Evolutionary conservation across 345 rosid species (phyloP), one percentile per base, ranked within the genome.

Genomic region (Sonneratia caseolaris): DNA sequence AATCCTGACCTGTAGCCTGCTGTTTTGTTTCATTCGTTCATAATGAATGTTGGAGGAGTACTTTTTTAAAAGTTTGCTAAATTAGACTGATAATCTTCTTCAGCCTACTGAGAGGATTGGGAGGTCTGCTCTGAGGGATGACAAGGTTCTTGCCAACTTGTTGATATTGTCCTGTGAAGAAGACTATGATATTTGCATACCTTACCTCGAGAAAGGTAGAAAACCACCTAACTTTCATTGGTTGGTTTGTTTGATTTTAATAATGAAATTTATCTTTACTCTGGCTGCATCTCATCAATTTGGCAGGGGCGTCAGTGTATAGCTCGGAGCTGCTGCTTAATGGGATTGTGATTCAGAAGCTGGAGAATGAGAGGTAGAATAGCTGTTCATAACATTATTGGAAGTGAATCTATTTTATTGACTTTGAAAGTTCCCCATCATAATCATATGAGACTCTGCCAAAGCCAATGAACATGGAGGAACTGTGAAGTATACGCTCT

Each of bases 81-180:
- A 18, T 47, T 0, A 32, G 56, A 45, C 71, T 68, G 38, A 53
- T 69, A 71, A 80, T 61, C 45, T 61, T 76, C 61, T 62, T 59
- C 85, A 90, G 98, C 89, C 89, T 15, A 68, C 85, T 48, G 91
- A 91, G 80, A 85, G 95, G 84, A 79, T 86, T 12, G 95, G 96
- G 71, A 87, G 96, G 75, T 86, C 90, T 79, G 77, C 81, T 75
- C 40, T 88, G 70, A 85, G 79, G 82, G 91, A 88, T 69, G 88
- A 79, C 59, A 84, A 72, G 65, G 59, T 83, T 48, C 72, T 80
- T 21, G 87, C 84, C 68, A 84, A 90, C 80, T 72, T 94, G 73
- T 84, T 94, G 81, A 76, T 94, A 76, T 68, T 94, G 51, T 94
- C 98, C 38, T 88, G 96, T 78, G 96, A 87, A 78, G 93, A 91